Base-by-base conservation (phyloP, 2,329 filamentous ascomycete species). In the Trichoderma simmonsii region DNA sequence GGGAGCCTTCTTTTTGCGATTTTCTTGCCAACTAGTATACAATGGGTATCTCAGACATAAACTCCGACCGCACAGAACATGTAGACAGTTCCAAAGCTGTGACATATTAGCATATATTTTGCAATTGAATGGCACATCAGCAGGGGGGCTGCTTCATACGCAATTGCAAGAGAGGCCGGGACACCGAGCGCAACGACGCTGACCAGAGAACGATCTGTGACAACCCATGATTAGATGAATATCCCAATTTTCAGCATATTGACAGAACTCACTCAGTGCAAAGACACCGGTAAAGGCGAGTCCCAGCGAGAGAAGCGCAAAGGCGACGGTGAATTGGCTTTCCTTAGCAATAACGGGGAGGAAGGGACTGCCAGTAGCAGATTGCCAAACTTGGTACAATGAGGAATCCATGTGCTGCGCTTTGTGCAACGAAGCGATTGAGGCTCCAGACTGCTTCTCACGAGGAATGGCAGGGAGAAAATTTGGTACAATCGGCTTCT, bases 21-120 rank as follows among this genome's bases (percentile, higher is more conserved):
- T 77, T 74, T 78, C 74, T 76, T 57, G 32, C 26, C 48, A 63
- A 63, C 78, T 76, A 78, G 78, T 79, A 79, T 83, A 83, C 75
- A 80, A 74, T 82, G 78, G 84, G 83, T 85, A 84, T 89, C 81
- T 86, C 89, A 99, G 82, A 99, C 94, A 90, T 99, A 98, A 80
- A 99, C 96, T 81, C 96, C 96, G 81, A 96, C 96, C 73, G 95
- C 96, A 84, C 96, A 99, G 84, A 99, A 98, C 92, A 98, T 97
- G 85, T 96, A 98, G 60, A 99, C 94, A 65, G 95, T 92, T 77
- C 96, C 96, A 82, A 97, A 93, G 65, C 95, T 98, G 79, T 12
- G 24, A n/a, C 2, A 34, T 14, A 30, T 77, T 69, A 80, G 80
- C 68, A 57, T 48, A 15, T 73, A 36, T 71, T 57, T 39, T 72